Evolutionary conservation across 352 stramenopile species (phyloP).

Genomic region (Phytophthora crassamura): DNA sequence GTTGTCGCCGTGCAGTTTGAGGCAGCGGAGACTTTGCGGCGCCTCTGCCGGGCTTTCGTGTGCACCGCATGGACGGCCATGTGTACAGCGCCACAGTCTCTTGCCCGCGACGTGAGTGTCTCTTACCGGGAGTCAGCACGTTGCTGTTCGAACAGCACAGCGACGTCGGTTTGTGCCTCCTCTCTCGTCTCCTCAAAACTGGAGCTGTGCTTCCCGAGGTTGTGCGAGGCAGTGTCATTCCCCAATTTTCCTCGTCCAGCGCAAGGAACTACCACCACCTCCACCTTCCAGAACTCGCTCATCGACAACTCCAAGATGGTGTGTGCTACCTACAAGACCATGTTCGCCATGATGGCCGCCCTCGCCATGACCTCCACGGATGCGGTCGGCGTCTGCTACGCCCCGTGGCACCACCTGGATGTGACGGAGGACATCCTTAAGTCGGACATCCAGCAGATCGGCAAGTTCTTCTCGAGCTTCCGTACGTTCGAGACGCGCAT

Average conservation of each 20-base stretch:
- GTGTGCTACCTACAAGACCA: slow-evolving; percentile 43
- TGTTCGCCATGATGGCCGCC: slow-evolving; percentile 42
- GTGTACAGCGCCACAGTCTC: slow-evolving; percentile 25
- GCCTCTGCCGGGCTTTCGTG: slow-evolving; percentile 29
- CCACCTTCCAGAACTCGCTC: slow-evolving; percentile 1
- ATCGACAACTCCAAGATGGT: slow-evolving; percentile 40
- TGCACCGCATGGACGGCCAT: slow-evolving; percentile 33
- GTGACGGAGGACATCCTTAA: slow-evolving; percentile 44
- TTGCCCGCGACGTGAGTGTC: slow-evolving; percentile 20
- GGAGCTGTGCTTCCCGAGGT: slow-evolving; percentile 2
- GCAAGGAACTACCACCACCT: slow-evolving; percentile 33
- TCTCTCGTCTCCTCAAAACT: slow-evolving; percentile 26
- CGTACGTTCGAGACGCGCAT: slow-evolving; percentile 78
- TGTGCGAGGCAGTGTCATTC: slow-evolving; percentile 29
- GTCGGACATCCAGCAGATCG: slow-evolving; percentile 42
- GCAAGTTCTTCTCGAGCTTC: slow-evolving; percentile 61
- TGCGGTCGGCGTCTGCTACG: slow-evolving; percentile 59
- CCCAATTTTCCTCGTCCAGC: slow-evolving; percentile 39
- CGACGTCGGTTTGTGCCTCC: slow-evolving; percentile 9
- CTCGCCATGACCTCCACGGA: slow-evolving; percentile 24
- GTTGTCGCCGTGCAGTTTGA: slow-evolving; percentile 22
- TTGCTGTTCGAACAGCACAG: slow-evolving; percentile 35
- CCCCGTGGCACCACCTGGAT: slow-evolving; percentile 56
- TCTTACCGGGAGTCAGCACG: slow-evolving; percentile 35
- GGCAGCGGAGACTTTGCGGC: background rate